These are phyloP conservation scores for Penicillium alfredii DNA, from an alignment of 495 filamentous ascomycete genomes.

Conservation along the genomic window DNA sequence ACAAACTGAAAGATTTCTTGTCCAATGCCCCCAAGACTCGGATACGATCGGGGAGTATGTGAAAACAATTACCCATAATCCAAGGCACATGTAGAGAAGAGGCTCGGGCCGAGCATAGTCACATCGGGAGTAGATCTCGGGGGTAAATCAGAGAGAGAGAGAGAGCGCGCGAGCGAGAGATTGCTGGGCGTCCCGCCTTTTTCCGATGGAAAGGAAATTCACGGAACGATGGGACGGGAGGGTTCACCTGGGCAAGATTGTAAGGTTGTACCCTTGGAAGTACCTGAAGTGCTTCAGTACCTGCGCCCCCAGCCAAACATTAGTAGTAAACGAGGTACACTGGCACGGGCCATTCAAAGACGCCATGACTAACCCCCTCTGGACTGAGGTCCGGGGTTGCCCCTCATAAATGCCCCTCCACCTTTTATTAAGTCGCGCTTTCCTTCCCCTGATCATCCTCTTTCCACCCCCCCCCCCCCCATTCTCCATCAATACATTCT, in stretches of 20 bases:
- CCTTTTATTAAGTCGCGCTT: slow-evolving; percentile 12
- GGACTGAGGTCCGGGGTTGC: slow-evolving; percentile 26
- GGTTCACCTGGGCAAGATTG: too few species aligned
- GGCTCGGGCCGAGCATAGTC: too few species aligned
- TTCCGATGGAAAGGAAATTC: slow-evolving; percentile 9
- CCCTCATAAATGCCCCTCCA: slow-evolving; percentile 15
- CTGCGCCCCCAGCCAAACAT: too few species aligned
- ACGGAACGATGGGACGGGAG: too few species aligned
- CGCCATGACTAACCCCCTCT: slow-evolving; percentile 2
- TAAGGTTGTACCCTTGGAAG: too few species aligned
- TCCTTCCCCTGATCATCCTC: slow-evolving; percentile 16
- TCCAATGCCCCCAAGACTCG: slow-evolving; percentile 1
- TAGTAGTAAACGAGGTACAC: background rate
- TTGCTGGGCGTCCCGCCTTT: slow-evolving; percentile 10
- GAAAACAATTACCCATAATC: too few species aligned
- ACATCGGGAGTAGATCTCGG: slow-evolving; percentile 4
- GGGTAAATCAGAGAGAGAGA: background rate
- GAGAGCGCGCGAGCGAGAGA: background rate
- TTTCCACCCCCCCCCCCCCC: slow-evolving; percentile 13
- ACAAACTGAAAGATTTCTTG: too few species aligned
- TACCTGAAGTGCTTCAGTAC: too few species aligned
- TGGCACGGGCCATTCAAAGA: too few species aligned
- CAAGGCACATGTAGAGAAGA: too few species aligned
- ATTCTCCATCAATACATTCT: slow-evolving; percentile 4
- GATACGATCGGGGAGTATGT: too few species aligned